Base-by-base conservation (phyloP, 177 flowering plant genomes). In the Vitis hybrid region DNA sequence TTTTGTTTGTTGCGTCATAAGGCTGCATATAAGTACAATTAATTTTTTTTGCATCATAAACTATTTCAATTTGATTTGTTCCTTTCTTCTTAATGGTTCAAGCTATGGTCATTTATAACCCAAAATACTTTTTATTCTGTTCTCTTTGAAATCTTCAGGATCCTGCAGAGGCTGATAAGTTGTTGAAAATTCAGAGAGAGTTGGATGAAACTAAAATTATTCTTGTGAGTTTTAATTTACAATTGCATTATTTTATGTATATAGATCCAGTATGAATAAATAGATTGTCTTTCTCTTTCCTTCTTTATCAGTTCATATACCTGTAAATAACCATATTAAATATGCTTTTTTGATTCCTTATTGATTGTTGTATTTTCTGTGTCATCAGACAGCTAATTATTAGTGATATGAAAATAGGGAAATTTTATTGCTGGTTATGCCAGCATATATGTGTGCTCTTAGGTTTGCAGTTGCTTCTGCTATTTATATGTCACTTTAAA, bases 141-240 rank as follows among this genome's bases (percentile, higher is more conserved):
- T 6, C 33, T 59, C 33, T 61, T 55, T 65, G 12, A 9, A 65
- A 72, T 68, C 3, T 70, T 45, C 81, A 96, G 98, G 99, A 93
- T 68, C 99, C 99, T 68, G 97, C 94, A 16, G 98, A 96, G 77
- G 99, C 99, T 76, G 99, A 96, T 74, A 96, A 93, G 85, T 81
- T 96, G 77, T 69, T 96, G 80, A 91, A 86, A 77, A 96, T 96
- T 67, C 98, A 96, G 76, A 86, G 94, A 77, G 97, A 96, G 67
- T 82, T 96, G 90, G 99, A 96, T 77, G 99, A 96, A 79, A 96
- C 99, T 15, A 96, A 96, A 82, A 96, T 93, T 80, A 93, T 96
- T 71, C 97, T 96, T 75, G 99, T 96, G 68, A 89, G 97, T 84
- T 1, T 52, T 65, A 6, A 51, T 9, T 63, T 56, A 26, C 60